phyloP scores from a whole-genome alignment of 2,329 filamentous ascomycete species.

The Hawksworthiomyces lignivorus region DNA sequence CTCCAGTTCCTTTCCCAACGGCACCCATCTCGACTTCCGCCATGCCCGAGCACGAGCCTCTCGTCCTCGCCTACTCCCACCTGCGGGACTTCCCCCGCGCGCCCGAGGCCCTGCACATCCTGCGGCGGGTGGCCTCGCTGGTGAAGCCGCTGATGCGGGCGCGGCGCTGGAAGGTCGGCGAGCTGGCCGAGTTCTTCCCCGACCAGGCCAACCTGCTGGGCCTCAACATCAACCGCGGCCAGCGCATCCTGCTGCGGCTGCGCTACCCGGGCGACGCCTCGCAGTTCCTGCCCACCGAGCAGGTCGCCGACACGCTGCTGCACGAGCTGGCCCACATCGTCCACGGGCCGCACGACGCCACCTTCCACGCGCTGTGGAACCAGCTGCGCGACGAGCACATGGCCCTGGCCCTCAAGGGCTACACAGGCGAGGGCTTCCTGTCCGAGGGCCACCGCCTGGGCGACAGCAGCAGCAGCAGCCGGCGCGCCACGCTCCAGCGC shows the following conservation, averaged over 20 bases:
- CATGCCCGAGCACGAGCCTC: constrained; percentile 38
- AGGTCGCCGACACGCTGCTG: constrained; percentile 82
- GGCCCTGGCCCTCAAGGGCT: constrained; percentile 68
- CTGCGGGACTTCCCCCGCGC: constrained; percentile 38
- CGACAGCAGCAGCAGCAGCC: constrained; percentile 28
- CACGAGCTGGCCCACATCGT: constrained; percentile 90
- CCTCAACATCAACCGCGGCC: constrained; percentile 68
- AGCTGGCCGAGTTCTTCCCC: constrained; percentile 81
- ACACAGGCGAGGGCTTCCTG: constrained; percentile 84
- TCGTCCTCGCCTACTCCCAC: constrained; percentile 42
- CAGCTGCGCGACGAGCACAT: constrained; percentile 82
- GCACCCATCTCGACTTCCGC: constrained; percentile 5
- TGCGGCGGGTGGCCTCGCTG: constrained; percentile 76
- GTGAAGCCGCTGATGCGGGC: constrained; percentile 95
- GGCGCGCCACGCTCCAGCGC: constrained; percentile 5
- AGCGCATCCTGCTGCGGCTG: constrained; percentile 75
- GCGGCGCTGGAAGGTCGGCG: constrained; percentile 68
- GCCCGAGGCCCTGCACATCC: constrained; percentile 46
- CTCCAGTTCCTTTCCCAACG: no score
- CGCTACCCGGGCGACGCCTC: constrained; percentile 66
- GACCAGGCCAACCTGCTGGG: constrained; percentile 65
- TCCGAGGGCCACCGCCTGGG: constrained; percentile 68
- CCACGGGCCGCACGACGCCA: constrained; percentile 71
- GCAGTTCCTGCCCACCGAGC: constrained; percentile 73
- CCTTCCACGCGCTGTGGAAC: constrained; percentile 83